Conservation (phyloP, 2,329 filamentous ascomycete genomes). For the Ramularia endophylla region DNA sequence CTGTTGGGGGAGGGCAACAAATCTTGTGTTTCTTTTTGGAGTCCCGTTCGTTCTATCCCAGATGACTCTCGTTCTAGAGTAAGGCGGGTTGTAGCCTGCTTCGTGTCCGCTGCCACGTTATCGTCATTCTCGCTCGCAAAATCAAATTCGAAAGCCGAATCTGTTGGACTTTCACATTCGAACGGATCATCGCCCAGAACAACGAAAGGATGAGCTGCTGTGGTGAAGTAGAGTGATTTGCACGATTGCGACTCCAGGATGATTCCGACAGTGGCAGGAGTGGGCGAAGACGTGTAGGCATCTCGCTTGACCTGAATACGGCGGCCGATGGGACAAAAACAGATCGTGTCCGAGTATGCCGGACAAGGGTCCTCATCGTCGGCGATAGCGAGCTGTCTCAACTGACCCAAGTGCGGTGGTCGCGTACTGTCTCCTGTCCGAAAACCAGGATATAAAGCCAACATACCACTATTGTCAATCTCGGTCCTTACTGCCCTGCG, state of each 20-base stretch:
- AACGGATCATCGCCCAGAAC: neutral
- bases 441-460: constrained; percentile 2
- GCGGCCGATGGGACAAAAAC: constrained; percentile 1
- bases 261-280: constrained; percentile 3
- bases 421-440: constrained; percentile 6
- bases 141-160: neutral
- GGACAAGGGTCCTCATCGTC: neutral
- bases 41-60: neutral
- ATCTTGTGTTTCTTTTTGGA: too few relatives aligned
- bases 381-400: constrained; percentile 2
- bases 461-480: constrained; percentile 5
- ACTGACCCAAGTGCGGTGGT: constrained; percentile 5
- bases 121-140: constrained; percentile 5
- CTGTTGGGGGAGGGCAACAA: too few relatives aligned
- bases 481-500: constrained; percentile 2
- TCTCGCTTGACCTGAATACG: neutral
- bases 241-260: constrained; percentile 2
- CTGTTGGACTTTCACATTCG: neutral
- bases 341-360: neutral
- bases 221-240: constrained; percentile 6
- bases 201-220: constrained; percentile 6
- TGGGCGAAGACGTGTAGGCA: neutral
- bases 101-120: neutral
- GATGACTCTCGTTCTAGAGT: neutral
- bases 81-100: neutral